Base-by-base conservation (phyloP, 129 eudicot species). In the Chrysanthemum lavandulifolium region DNA sequence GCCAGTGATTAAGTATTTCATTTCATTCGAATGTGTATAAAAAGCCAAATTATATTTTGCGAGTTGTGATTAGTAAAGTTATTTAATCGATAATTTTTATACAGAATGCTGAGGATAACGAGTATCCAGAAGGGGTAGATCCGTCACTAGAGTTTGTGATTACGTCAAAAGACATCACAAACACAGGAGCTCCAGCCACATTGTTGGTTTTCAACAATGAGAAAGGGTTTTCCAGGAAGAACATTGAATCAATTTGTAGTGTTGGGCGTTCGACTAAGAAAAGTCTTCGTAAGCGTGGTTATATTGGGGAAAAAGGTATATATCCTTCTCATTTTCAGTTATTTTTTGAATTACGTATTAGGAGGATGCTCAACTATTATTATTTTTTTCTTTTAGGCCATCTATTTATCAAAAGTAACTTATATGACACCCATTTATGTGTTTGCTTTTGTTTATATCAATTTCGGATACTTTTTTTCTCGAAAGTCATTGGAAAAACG, bases 101-200 rank as follows among this genome's bases (percentile, higher is more conserved):
- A 57, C 82, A 86, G 88, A 86, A 86, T 58, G 87, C 91, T 0
- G 92, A 87, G 75, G 92, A 87, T 62, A 87, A 87, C 29, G 86
- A 87, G 72, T 87, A 87, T 67, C 12, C 31, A 13, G 81, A 81
- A 64, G 92, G 81, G 5, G 81, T 84, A 33, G 79, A 78, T 16
- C 92, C 92, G 11, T 84, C 86, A 0, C 56, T 87, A 25, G 85
- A 87, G 31, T 84, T 87, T 58, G 80, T 87, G 36, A 61, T 87
- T 18, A 84, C 92, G 21, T 84, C 92, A 0, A 75, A 57, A 54
- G 92, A 87, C 48, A 81, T 87, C 33, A 87, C 92, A 12, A 75
- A 55, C 1, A 84, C 85, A 1, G 13, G 79, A 78, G 59, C 2
- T 81, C 82, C 10, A 1, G 77, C 88, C 19, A 87, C 92, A 3